Evolutionary conservation across 2,329 filamentous ascomycete genomes (phyloP).

Genomic region (Microcyclospora tardicrescens): DNA sequence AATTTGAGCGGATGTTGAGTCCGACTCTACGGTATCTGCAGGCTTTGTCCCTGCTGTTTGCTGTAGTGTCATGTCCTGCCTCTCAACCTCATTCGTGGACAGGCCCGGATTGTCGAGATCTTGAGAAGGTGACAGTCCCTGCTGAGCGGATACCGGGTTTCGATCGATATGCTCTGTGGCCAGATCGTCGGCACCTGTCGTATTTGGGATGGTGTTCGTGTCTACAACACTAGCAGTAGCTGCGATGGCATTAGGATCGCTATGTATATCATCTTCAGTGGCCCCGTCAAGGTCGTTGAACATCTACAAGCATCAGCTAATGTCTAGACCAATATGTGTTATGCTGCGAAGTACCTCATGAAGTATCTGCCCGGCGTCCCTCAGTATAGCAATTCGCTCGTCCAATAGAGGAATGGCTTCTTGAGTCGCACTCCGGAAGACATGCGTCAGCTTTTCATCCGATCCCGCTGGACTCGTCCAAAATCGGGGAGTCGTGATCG

Average conservation of each 20-base stretch:
- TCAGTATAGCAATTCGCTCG: conserved; percentile 64
- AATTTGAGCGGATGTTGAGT: too few relatives aligned
- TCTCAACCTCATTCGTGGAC: too few relatives aligned
- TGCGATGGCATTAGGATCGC: neutral
- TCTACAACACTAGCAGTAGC: neutral
- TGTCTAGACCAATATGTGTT: neutral
- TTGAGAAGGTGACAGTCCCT: too few relatives aligned
- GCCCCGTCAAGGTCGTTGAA: conserved; percentile 2
- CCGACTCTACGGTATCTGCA: too few relatives aligned
- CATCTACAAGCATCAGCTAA: conserved; percentile 3
- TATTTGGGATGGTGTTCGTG: too few relatives aligned
- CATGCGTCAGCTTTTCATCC: conserved; percentile 55
- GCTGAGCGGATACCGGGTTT: too few relatives aligned
- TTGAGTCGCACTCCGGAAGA: conserved; percentile 76
- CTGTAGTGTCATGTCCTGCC: too few relatives aligned
- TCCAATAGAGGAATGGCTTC: conserved; percentile 77
- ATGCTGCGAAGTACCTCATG: conserved; percentile 8
- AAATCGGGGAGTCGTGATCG: conserved; percentile 77
- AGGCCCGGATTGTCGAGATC: too few relatives aligned
- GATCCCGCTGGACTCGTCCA: conserved; percentile 54
- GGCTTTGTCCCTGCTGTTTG: too few relatives aligned
- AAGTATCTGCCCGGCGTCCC: conserved; percentile 70
- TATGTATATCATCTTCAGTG: neutral
- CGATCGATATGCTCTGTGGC: too few relatives aligned
- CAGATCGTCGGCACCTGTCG: too few relatives aligned